phyloP scores from a whole-genome alignment of 805 yeast genomes.

The Kuraishia floccosa region DNA sequence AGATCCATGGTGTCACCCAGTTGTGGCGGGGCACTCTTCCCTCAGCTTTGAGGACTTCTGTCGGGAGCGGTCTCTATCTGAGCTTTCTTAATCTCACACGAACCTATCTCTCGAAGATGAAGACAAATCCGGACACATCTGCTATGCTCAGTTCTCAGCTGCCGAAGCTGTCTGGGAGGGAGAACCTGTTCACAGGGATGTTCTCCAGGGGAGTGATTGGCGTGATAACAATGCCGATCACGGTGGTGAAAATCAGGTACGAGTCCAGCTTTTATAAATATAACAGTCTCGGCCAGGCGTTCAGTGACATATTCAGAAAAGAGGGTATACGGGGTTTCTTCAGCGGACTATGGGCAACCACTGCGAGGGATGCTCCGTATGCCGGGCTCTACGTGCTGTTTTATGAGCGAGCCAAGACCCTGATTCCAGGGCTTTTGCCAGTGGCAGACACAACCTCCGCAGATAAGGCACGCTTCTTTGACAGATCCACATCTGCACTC shows the following conservation, averaged over 20 bases:
- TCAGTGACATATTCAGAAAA: slow-evolving; percentile 35
- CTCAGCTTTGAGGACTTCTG: slow-evolving; percentile 78
- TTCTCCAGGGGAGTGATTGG: slow-evolving; percentile 76
- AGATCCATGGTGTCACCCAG: slow-evolving; percentile 30
- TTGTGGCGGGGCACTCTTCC: slow-evolving; percentile 95
- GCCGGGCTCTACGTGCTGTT: slow-evolving; percentile 87
- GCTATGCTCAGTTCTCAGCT: slow-evolving; percentile 28
- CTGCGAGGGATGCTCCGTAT: slow-evolving; percentile 88
- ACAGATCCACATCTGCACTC: slow-evolving; percentile 32
- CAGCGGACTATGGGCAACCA: slow-evolving; percentile 80
- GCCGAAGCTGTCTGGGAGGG: slow-evolving; percentile 61
- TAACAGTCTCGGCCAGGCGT: slow-evolving; percentile 50
- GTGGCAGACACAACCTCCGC: background rate
- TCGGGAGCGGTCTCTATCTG: slow-evolving; percentile 83
- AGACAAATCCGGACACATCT: slow-evolving; percentile 3
- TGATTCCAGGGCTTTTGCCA: slow-evolving; percentile 33
- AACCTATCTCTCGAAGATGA: slow-evolving; percentile 27
- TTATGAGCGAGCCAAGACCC: slow-evolving; percentile 64
- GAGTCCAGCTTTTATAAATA: slow-evolving; percentile 76
- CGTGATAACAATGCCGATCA: slow-evolving; percentile 85
- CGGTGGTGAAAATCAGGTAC: slow-evolving; percentile 78
- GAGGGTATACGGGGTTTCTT: slow-evolving; percentile 66
- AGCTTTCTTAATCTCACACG: slow-evolving; percentile 60
- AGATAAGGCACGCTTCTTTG: slow-evolving; percentile 9
- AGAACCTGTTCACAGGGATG: slow-evolving; percentile 70